Evolutionary conservation across 306 rosid genomes (phyloP).

Genomic region (Boehmeria nivea): DNA sequence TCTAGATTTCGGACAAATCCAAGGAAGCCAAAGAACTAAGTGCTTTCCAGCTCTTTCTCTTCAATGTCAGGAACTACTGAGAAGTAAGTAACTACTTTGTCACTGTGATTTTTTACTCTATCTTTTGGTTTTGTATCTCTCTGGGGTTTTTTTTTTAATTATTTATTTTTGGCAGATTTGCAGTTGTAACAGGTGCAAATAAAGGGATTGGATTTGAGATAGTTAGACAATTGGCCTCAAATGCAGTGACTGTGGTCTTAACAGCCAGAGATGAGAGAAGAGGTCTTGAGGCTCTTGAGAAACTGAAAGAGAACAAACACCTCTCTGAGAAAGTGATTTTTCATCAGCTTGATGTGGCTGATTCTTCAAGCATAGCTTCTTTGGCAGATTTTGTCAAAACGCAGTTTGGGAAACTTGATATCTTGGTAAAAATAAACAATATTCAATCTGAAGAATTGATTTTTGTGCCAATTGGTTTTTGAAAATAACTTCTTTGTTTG

Average conservation of each 20-base stretch:
- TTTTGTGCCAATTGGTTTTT: not conserved
- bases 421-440: conserved; percentile 29
- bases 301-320: conserved; percentile 13
- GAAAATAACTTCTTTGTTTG: not conserved
- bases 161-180: conserved; percentile 19
- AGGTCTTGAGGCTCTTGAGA: conserved; percentile 36
- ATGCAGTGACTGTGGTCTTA: conserved; percentile 22
- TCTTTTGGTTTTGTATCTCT: too few species aligned
- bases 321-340: conserved; percentile 19
- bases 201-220: conserved; percentile 28
- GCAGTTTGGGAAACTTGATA: conserved; percentile 33
- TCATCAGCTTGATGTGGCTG: conserved; percentile 40
- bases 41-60: too few species aligned
- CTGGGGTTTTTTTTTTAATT: too few species aligned
- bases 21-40: too few species aligned
- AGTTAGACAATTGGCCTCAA: conserved; percentile 30
- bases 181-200: conserved; percentile 37
- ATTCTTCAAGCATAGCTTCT: conserved; percentile 18
- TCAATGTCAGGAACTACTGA: too few species aligned
- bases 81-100: too few species aligned
- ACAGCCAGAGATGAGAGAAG: conserved; percentile 30
- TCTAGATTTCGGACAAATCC: too few species aligned
- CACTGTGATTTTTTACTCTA: too few species aligned
- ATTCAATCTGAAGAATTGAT: not conserved
- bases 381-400: conserved; percentile 28